phyloP scores from a whole-genome alignment of 2,329 filamentous ascomycete genomes.

The Colletotrichum cuscutae region DNA sequence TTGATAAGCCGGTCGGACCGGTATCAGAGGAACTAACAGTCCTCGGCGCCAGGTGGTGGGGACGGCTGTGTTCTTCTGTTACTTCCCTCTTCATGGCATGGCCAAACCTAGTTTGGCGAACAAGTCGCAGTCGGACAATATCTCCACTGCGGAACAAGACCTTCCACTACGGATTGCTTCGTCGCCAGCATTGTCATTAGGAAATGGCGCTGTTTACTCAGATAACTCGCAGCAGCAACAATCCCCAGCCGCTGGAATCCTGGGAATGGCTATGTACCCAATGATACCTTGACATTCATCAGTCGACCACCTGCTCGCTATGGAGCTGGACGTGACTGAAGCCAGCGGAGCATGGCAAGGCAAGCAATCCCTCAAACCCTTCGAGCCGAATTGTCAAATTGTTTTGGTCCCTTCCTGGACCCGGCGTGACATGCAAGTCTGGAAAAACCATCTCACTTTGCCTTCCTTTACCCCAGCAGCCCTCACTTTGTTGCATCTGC shows the following conservation, averaged over 20 bases:
- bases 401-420: constrained; percentile 14
- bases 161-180: background rate
- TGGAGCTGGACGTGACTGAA: background rate
- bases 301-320: background rate
- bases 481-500: constrained; percentile 7
- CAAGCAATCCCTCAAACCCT: no score
- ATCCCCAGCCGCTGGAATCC: background rate
- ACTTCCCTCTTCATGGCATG: background rate
- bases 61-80: background rate
- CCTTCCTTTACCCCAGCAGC: constrained; percentile 1
- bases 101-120: background rate
- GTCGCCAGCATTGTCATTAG: constrained; percentile 1
- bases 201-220: background rate
- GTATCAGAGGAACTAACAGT: constrained; percentile 15
- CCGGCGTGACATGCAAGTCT: constrained; percentile 11
- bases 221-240: constrained; percentile 27
- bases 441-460: background rate
- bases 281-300: no score
- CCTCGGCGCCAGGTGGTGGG: background rate
- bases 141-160: constrained; percentile 11
- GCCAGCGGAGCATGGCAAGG: no score
- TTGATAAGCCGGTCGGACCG: constrained; percentile 18
- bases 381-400: background rate
- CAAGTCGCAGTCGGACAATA: background rate
- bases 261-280: background rate